Evolutionary conservation across 371 early-diverging fungal species (phyloP).

Genomic region (Capillidium heterosporum): DNA sequence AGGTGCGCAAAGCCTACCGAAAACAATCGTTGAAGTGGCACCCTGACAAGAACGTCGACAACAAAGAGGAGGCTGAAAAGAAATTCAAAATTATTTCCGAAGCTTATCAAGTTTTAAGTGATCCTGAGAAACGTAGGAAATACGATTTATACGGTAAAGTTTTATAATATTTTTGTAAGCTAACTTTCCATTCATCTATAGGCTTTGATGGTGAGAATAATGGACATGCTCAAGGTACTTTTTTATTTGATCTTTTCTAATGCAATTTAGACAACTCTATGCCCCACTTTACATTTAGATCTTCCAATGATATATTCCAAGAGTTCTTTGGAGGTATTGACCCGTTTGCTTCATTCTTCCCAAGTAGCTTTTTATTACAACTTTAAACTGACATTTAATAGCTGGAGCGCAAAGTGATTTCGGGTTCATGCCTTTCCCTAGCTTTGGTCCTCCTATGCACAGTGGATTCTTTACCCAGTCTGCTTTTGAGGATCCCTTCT

Average conservation of each 20-base stretch:
- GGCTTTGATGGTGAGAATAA: no score
- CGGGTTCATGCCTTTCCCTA: no score
- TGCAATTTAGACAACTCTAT: neutral
- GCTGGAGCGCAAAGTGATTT: no score
- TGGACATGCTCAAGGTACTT: neutral
- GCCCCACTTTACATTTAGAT: neutral
- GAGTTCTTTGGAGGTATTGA: neutral
- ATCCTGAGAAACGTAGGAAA: conserved; percentile 7
- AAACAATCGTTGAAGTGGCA: conserved; percentile 26
- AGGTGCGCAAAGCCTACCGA: conserved; percentile 24
- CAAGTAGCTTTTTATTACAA: no score
- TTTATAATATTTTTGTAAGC: neutral
- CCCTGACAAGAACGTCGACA: conserved; percentile 27
- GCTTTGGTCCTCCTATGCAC: no score
- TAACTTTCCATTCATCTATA: no score
- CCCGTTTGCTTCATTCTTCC: neutral
- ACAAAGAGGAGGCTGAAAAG: conserved; percentile 21
- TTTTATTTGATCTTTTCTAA: neutral
- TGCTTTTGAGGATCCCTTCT: no score
- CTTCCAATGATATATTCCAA: neutral
- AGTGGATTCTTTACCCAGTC: no score
- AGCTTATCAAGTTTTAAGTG: conserved; percentile 31
- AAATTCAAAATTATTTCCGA: conserved; percentile 13
- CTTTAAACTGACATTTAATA: no score
- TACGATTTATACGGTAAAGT: conserved; percentile 1